Conservation (phyloP, 805 yeast species). For the Nakazawaea holstii region DNA sequence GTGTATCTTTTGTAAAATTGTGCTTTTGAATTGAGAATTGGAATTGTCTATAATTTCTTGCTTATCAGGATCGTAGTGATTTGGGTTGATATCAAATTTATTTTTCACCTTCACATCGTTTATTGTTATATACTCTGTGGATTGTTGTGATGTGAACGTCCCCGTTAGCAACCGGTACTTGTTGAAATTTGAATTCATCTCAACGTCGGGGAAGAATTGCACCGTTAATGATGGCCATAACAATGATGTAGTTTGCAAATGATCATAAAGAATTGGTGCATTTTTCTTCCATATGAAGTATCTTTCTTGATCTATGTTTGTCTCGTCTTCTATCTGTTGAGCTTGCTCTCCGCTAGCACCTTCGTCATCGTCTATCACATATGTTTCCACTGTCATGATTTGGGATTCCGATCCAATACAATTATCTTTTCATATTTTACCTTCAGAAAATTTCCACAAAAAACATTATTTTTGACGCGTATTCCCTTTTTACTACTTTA, state of each 20-base stretch:
- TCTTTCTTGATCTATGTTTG: conserved; percentile 8
- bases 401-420: background rate
- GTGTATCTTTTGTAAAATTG: conserved; percentile 52
- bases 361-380: conserved; percentile 1
- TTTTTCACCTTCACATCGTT: conserved; percentile 27
- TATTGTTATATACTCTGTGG: conserved; percentile 40
- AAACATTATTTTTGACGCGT: background rate
- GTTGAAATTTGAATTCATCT: conserved; percentile 10
- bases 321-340: background rate
- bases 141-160: conserved; percentile 57
- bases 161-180: conserved; percentile 50
- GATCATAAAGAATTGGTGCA: conserved; percentile 48
- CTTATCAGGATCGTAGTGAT: conserved; percentile 30
- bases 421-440: background rate
- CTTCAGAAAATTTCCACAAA: background rate
- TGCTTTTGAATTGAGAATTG: conserved; percentile 30
- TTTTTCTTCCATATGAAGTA: conserved; percentile 52
- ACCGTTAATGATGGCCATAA: conserved; percentile 61
- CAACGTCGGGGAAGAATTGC: conserved; percentile 59
- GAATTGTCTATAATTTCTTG: conserved; percentile 26
- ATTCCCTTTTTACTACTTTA: too few relatives aligned
- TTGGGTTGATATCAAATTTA: conserved; percentile 19
- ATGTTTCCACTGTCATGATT: background rate
- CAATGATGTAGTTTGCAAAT: conserved; percentile 45
- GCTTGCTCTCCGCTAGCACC: background rate